phyloP scores from a whole-genome alignment of 106 monocot species.

The Agapanthus africanus region DNA sequence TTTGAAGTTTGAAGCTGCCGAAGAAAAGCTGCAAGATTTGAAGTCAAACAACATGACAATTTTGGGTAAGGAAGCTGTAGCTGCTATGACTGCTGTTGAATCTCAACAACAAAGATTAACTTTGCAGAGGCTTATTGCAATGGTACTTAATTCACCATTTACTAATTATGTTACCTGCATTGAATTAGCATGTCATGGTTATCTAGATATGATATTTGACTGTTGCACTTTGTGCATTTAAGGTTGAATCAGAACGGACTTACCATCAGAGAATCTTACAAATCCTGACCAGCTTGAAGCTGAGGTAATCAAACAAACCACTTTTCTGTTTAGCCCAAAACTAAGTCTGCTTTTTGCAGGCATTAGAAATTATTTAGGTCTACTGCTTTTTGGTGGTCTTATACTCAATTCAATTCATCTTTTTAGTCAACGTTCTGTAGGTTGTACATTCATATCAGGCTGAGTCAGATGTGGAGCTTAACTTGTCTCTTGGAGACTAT shows the following conservation, averaged over 20 bases:
- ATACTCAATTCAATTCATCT: background rate
- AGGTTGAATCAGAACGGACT: constrained; percentile 82
- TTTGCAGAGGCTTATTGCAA: constrained; percentile 72
- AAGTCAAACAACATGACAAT: constrained; percentile 79
- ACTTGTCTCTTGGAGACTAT: constrained; percentile 62
- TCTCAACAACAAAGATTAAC: constrained; percentile 88
- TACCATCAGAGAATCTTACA: constrained; percentile 82
- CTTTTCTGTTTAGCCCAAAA: background rate
- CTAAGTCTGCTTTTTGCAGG: too few species aligned
- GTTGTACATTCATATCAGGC: constrained; percentile 74
- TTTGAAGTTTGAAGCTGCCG: constrained; percentile 77
- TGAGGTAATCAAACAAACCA: constrained; percentile 37
- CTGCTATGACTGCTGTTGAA: constrained; percentile 90
- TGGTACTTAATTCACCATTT: constrained; percentile 66
- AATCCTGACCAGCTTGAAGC: constrained; percentile 80
- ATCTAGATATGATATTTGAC: too few species aligned
- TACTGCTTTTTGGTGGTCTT: background rate
- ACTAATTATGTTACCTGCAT: too few species aligned
- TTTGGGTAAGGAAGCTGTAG: constrained; percentile 80
- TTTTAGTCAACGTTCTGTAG: constrained; percentile 23
- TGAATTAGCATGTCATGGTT: too few species aligned
- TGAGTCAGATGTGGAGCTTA: constrained; percentile 76
- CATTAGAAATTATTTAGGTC: background rate
- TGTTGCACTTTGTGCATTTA: too few species aligned
- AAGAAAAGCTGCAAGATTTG: constrained; percentile 75